These are phyloP conservation scores for Ustilago nuda DNA, from an alignment of 1,284 basidiomycete species.

Conservation along the genomic window DNA sequence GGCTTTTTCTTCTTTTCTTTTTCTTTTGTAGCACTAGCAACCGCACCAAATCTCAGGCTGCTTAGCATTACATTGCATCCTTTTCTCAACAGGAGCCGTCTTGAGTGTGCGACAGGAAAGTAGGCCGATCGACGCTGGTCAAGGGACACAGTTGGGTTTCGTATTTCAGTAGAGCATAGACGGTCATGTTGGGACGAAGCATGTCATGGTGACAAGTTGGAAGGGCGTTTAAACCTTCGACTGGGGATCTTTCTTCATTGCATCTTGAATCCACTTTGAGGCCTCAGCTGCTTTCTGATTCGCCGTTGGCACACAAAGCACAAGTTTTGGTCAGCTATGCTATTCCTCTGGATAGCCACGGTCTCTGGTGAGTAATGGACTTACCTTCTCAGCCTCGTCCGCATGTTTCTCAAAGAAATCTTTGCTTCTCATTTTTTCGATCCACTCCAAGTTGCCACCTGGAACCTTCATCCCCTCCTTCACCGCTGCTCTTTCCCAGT, in stretches of 20 bases:
- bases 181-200: neutral
- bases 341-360: neutral
- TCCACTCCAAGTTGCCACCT: constrained; percentile 28
- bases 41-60: neutral
- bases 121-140: too few relatives aligned
- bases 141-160: too few relatives aligned
- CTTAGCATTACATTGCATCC: neutral
- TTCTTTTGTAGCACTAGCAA: constrained; percentile 15
- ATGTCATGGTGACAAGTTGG: neutral
- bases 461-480: constrained; percentile 43
- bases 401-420: constrained; percentile 26
- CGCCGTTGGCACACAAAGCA: neutral
- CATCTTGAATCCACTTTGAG: constrained; percentile 46
- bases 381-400: constrained; percentile 26
- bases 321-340: neutral
- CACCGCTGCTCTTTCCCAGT: constrained; percentile 30
- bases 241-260: constrained; percentile 49
- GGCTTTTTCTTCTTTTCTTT: neutral
- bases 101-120: too few relatives aligned
- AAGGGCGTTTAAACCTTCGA: constrained; percentile 23
- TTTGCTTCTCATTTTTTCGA: constrained; percentile 39
- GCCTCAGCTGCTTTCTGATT: constrained; percentile 26
- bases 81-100: too few relatives aligned
- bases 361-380: neutral
- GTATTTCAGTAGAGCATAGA: too few relatives aligned